phyloP scores from a whole-genome alignment of 495 filamentous ascomycete genomes.

The Tuber aestivum region DNA sequence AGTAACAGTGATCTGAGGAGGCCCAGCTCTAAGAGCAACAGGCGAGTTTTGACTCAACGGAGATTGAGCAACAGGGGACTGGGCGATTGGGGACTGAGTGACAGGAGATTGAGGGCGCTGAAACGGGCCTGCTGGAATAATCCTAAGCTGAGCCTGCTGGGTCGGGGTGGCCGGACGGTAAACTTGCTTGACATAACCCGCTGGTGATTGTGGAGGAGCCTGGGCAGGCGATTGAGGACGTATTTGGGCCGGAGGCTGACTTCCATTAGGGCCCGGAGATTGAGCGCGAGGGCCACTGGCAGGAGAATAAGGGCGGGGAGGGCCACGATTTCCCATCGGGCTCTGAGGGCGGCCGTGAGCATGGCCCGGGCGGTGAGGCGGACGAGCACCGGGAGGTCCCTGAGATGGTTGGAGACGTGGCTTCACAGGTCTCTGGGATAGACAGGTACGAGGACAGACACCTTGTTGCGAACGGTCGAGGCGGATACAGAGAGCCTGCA shows the following conservation, averaged over 20 bases:
- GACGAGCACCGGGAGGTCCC: too few species aligned
- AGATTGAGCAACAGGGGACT: not conserved
- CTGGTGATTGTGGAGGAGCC: constrained; percentile 12
- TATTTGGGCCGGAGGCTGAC: constrained; percentile 8
- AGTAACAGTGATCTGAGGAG: constrained; percentile 35
- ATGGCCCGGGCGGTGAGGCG: constrained; percentile 47
- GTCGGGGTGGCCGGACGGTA: constrained; percentile 29
- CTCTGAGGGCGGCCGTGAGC: constrained; percentile 40
- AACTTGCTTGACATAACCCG: constrained; percentile 36
- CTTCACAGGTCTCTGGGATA: constrained; percentile 87
- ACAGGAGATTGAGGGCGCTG: constrained; percentile 29
- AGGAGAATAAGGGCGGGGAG: constrained; percentile 25
- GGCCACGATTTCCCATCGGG: constrained; percentile 9
- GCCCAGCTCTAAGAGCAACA: constrained; percentile 14
- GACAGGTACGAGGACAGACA: constrained; percentile 86
- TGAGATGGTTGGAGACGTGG: constrained; percentile 62
- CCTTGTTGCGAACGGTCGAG: constrained; percentile 87
- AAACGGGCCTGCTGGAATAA: constrained; percentile 12
- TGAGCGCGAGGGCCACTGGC: constrained; percentile 7
- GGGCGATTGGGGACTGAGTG: not conserved
- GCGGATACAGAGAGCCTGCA: constrained; percentile 70
- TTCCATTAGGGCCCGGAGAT: constrained; percentile 5
- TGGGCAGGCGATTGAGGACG: constrained; percentile 18
- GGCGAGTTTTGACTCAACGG: constrained; percentile 11
- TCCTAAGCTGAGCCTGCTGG: constrained; percentile 17